A percentile compares a stretch with the other conserved stretches of the same genome.
phyloP scores from a whole-genome alignment of 2,329 filamentous ascomycete genomes.

The Colletotrichum cuscutae region DNA sequence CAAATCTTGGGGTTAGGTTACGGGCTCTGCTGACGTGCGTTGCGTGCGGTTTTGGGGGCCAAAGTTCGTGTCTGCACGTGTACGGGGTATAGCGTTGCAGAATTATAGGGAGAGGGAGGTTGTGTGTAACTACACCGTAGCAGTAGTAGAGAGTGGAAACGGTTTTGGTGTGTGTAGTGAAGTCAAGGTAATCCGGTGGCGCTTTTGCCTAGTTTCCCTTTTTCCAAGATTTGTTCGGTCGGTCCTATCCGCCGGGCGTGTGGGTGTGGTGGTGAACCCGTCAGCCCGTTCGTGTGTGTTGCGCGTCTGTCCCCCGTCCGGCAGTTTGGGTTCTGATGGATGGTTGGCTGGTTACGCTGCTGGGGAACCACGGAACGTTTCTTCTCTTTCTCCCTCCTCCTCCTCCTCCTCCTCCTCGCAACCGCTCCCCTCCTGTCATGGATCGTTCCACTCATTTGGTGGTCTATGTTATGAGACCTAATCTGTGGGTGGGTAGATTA shows the following conservation, averaged over 20 bases:
- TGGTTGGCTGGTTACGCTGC: neutral
- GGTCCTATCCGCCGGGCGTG: neutral
- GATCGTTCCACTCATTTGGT: neutral
- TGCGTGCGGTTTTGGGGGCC: neutral
- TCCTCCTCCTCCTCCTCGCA: no score
- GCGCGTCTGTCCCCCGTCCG: neutral
- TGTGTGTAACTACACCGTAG: no score
- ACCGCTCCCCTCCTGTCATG: neutral
- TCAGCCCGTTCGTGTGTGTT: neutral
- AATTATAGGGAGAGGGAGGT: neutral
- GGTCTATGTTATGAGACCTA: neutral
- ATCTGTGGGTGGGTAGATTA: no score
- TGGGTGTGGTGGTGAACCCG: neutral
- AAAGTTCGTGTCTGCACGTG: neutral
- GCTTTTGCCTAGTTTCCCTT: neutral
- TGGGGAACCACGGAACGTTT: neutral
- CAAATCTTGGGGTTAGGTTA: neutral
- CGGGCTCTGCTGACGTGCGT: neutral
- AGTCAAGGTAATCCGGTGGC: neutral
- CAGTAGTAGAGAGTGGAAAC: no score
- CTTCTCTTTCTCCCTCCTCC: no score
- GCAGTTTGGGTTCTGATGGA: neutral
- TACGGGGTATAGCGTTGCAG: neutral
- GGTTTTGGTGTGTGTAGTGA: neutral
- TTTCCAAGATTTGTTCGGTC: neutral